phyloP scores from a whole-genome alignment of 2,329 filamentous ascomycete genomes.

The Claviceps purpurea region DNA sequence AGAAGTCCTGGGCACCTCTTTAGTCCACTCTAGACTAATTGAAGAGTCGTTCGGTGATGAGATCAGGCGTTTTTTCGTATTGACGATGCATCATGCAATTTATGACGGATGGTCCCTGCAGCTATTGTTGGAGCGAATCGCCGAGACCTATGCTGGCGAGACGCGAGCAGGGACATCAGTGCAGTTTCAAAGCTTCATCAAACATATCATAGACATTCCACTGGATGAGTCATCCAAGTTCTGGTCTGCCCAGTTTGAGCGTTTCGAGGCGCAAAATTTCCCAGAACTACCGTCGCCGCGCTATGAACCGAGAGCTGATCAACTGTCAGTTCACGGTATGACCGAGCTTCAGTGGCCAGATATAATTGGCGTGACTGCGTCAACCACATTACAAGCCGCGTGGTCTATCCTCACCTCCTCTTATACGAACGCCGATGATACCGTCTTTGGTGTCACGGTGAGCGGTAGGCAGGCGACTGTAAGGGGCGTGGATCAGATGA shows the following conservation, averaged over 20 bases:
- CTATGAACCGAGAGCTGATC: conserved; percentile 3
- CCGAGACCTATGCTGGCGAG: conserved; percentile 7
- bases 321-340: neutral
- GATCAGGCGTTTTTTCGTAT: conserved; percentile 5
- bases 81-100: conserved; percentile 25
- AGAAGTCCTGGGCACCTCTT: conserved; percentile 8
- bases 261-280: conserved; percentile 6
- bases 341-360: conserved; percentile 6
- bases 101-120: conserved; percentile 41
- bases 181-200: conserved; percentile 27
- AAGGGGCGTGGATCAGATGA: conserved; percentile 13
- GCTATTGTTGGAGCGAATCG: conserved; percentile 13
- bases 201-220: conserved; percentile 23
- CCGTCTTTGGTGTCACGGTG: conserved; percentile 15
- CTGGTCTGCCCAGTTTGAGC: conserved; percentile 27
- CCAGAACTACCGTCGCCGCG: conserved; percentile 4
- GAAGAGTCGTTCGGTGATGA: neutral
- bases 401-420: conserved; percentile 22
- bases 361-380: conserved; percentile 11
- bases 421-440: conserved; percentile 21
- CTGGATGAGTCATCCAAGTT: conserved; percentile 17
- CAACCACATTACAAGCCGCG: conserved; percentile 14
- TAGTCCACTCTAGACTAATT: conserved; percentile 7
- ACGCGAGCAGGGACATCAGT: neutral
- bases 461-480: conserved; percentile 15